A percentile compares a stretch with the other conserved stretches of the same genome.
phyloP scores from a whole-genome alignment of 2,329 filamentous ascomycete species.

The Myriosclerotinia scirpicola region DNA sequence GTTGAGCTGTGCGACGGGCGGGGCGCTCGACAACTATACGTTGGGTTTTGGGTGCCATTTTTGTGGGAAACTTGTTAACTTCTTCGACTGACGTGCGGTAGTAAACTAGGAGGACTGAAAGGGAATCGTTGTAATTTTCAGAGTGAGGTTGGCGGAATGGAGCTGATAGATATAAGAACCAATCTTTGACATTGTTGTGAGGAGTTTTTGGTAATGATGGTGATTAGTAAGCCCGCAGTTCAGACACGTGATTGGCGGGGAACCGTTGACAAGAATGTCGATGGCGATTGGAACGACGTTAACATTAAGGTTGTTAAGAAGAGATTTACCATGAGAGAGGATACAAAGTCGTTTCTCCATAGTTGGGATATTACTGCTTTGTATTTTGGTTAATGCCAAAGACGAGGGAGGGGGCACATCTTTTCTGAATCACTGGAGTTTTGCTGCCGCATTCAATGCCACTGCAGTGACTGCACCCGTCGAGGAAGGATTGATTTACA shows the following conservation, averaged over 20 bases:
- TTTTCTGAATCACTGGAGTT: background rate
- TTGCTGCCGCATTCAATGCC: background rate
- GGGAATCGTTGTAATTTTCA: background rate
- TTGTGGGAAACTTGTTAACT: slow-evolving; percentile 25
- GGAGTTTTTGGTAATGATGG: slow-evolving; percentile 21
- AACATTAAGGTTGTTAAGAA: background rate
- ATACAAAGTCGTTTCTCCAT: background rate
- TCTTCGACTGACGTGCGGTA: too few species aligned
- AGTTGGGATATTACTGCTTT: background rate
- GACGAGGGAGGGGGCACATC: background rate
- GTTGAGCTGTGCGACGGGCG: slow-evolving; percentile 40
- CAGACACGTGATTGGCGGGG: slow-evolving; percentile 3
- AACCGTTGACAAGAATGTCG: background rate
- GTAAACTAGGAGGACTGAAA: background rate
- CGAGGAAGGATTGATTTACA: background rate
- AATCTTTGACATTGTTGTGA: background rate
- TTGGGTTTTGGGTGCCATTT: slow-evolving; percentile 65
- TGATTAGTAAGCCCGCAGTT: background rate
- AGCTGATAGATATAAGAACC: background rate
- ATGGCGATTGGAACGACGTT: background rate
- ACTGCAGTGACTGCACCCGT: background rate
- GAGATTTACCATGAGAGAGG: background rate
- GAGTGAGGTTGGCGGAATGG: background rate
- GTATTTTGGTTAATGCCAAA: background rate
- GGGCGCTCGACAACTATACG: slow-evolving; percentile 41